phyloP scores from a whole-genome alignment of 257 asterid genomes.

The Solanum tarijense region DNA sequence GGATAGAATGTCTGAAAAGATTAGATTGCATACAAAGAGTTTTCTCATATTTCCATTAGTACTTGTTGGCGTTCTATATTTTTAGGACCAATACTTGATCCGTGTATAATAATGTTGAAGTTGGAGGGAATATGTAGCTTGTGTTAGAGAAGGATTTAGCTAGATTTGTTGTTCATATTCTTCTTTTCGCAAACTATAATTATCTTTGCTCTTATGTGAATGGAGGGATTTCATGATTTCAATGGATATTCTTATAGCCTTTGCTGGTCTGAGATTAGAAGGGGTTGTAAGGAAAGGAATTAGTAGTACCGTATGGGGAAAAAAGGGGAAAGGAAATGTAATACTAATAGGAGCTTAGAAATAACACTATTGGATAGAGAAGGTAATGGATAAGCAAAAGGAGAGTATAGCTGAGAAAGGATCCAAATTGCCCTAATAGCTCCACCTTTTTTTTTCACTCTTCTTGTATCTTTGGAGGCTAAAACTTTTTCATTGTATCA shows the following conservation, averaged over 20 bases:
- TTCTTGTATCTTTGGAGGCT: slow-evolving; percentile 2
- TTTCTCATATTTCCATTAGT: background rate
- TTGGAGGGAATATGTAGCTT: background rate
- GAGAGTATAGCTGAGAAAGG: background rate
- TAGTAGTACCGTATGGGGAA: background rate
- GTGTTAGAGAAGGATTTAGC: background rate
- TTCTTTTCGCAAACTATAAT: background rate
- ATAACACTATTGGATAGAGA: background rate
- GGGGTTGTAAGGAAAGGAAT: background rate
- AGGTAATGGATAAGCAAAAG: background rate
- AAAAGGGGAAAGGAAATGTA: background rate
- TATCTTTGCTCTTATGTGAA: background rate
- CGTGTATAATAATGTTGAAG: background rate
- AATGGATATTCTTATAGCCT: background rate
- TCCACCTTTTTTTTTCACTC: background rate
- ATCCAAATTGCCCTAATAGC: background rate
- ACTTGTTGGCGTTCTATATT: background rate
- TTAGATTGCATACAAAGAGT: background rate
- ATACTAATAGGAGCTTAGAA: background rate
- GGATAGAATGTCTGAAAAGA: background rate
- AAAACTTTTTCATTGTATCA: slow-evolving; percentile 22
- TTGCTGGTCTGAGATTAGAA: background rate
- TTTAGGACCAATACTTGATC: background rate
- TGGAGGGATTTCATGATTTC: background rate
- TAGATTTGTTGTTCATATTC: background rate